Evolutionary conservation across 345 rosid genomes (phyloP).

Genomic region (Pistacia atlantica): DNA sequence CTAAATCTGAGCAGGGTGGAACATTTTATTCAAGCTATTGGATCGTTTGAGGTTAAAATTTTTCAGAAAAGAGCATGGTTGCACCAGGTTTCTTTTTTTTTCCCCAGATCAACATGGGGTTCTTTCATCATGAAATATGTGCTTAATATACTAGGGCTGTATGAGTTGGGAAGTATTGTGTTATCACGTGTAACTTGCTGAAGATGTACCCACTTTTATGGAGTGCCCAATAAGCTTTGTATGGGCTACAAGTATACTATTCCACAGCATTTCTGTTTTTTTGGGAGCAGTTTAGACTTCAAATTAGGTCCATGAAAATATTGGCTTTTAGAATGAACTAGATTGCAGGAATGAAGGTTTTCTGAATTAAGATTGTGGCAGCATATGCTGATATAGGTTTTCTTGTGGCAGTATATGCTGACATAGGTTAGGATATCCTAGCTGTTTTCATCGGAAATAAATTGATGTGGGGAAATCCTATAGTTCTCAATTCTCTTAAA

Average conservation of each 20-base stretch:
- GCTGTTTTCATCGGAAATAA: background rate
- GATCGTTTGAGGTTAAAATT: conserved; percentile 79
- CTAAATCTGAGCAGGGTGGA: conserved; percentile 74
- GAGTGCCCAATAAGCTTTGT: background rate
- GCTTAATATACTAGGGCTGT: background rate
- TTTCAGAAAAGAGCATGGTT: conserved; percentile 80
- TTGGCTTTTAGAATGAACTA: background rate
- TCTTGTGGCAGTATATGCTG: background rate
- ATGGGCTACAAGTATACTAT: background rate
- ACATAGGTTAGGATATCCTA: background rate
- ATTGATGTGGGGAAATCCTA: background rate
- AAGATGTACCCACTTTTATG: background rate
- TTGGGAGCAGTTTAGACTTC: background rate
- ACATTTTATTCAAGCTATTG: conserved; percentile 88
- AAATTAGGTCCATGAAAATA: background rate
- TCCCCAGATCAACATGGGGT: background rate
- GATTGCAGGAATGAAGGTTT: background rate
- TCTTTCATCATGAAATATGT: background rate
- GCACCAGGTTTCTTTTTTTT: conserved; percentile 54
- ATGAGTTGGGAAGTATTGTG: background rate
- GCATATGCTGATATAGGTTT: background rate
- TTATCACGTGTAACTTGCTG: background rate
- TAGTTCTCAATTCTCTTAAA: too few relatives aligned
- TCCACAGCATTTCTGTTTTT: too few relatives aligned
- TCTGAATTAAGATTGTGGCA: background rate